Conservation (phyloP, 2,329 filamentous ascomycete species). For the Juglanconis oblonga region DNA sequence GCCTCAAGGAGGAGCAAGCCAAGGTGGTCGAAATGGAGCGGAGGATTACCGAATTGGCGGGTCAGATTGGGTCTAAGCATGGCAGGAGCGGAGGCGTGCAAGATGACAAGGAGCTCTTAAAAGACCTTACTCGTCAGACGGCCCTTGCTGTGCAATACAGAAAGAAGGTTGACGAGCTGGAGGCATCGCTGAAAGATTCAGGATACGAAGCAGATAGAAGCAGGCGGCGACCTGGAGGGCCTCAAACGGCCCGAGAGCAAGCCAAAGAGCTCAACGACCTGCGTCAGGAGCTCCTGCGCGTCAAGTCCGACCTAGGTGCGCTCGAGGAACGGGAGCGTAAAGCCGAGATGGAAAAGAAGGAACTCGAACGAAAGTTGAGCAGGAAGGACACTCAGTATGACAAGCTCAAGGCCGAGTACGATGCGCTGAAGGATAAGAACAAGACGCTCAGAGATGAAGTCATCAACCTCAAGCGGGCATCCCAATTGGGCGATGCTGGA, state of each 20-base stretch:
- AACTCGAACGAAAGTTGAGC: constrained; percentile 28
- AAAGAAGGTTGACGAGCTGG: constrained; percentile 57
- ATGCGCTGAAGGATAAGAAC: constrained; percentile 53
- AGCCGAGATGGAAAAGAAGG: constrained; percentile 35
- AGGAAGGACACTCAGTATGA: constrained; percentile 32
- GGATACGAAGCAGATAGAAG: constrained; percentile 29
- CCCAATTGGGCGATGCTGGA: constrained; percentile 33
- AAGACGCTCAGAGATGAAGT: constrained; percentile 57
- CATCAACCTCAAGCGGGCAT: constrained; percentile 49
- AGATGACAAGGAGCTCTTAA: constrained; percentile 46
- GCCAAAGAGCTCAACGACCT: constrained; percentile 49
- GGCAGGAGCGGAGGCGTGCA: constrained; percentile 35
- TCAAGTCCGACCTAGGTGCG: constrained; percentile 48
- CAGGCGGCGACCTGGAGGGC: constrained; percentile 33
- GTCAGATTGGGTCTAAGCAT: constrained; percentile 45
- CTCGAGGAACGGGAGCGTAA: constrained; percentile 43
- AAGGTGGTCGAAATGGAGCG: constrained; percentile 64
- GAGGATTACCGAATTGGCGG: constrained; percentile 57
- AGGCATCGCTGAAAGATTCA: constrained; percentile 44
- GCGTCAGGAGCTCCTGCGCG: constrained; percentile 49
- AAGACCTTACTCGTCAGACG: constrained; percentile 57
- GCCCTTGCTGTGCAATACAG: constrained; percentile 56
- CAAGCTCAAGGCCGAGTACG: constrained; percentile 47
- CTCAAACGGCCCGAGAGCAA: constrained; percentile 51
- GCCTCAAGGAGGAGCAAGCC: constrained; percentile 65